Conservation (phyloP, 1,284 basidiomycete species). For the Fomitopsis palustris region DNA sequence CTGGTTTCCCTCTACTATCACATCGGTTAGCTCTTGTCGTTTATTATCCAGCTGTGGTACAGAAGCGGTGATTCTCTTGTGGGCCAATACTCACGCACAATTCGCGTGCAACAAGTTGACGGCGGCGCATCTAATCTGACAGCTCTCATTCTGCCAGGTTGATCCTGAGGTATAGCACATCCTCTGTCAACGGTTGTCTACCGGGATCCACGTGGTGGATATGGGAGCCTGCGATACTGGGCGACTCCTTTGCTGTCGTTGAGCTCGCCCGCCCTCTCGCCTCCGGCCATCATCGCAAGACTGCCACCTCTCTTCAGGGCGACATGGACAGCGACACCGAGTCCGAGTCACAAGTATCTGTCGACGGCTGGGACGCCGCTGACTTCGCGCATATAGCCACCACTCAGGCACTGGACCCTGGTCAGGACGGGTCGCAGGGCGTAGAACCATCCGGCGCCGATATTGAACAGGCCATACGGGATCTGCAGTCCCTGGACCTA, state of each 20-base stretch:
- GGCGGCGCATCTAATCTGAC: background rate
- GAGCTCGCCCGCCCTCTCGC: background rate
- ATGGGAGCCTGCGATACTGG: background rate
- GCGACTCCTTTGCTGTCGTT: background rate
- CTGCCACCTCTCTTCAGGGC: background rate
- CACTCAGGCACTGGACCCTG: background rate
- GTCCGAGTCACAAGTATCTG: slow-evolving; percentile 21
- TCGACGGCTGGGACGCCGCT: slow-evolving; percentile 10
- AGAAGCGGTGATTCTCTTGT: too few relatives aligned
- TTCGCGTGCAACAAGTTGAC: too few relatives aligned
- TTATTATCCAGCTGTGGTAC: too few relatives aligned
- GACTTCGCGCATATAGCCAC: slow-evolving; percentile 20
- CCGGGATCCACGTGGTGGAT: background rate
- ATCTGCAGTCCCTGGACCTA: slow-evolving; percentile 15
- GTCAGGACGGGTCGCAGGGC: background rate
- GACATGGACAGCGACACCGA: slow-evolving; percentile 27
- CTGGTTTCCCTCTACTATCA: too few relatives aligned
- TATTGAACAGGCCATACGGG: slow-evolving; percentile 2
- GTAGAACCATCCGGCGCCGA: background rate
- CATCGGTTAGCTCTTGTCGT: too few relatives aligned
- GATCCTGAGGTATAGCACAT: background rate
- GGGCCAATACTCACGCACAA: too few relatives aligned
- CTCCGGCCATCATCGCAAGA: background rate
- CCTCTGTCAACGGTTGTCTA: background rate
- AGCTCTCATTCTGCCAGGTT: background rate